These are phyloP conservation scores for Tuber aestivum DNA, from an alignment of 495 filamentous ascomycete genomes.

Conservation along the genomic window DNA sequence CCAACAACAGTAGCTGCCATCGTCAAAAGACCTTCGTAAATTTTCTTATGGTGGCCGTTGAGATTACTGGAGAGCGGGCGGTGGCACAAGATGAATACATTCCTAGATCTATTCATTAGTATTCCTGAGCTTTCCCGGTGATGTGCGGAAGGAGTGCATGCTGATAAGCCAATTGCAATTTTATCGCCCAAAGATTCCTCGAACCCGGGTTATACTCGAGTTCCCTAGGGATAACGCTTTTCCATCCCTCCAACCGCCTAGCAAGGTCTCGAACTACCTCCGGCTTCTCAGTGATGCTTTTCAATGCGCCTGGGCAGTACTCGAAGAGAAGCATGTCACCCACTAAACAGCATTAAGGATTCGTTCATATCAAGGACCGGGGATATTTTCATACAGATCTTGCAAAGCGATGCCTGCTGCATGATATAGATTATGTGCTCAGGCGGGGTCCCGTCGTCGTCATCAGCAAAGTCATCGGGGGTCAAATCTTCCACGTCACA, in stretches of 20 bases:
- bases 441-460: conserved; percentile 12
- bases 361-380: neutral
- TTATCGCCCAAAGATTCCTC: conserved; percentile 1
- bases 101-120: neutral
- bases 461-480: conserved; percentile 15
- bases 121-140: neutral
- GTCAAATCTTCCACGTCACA: conserved; percentile 28
- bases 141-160: neutral
- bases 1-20: conserved; percentile 13
- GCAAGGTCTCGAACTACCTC: conserved; percentile 8
- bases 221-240: neutral
- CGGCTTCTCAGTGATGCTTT: conserved; percentile 8
- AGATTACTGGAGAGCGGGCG: neutral
- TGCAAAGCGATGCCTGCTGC: conserved; percentile 14
- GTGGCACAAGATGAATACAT: neutral
- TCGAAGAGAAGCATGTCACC: conserved; percentile 10
- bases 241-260: neutral
- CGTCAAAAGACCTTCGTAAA: conserved; percentile 9
- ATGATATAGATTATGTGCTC: conserved; percentile 14
- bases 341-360: conserved; percentile 13
- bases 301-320: conserved; percentile 13
- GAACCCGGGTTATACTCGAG: neutral
- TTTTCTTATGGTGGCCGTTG: neutral
- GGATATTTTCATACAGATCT: conserved; percentile 12
- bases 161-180: neutral